A percentile compares a stretch with the other conserved stretches of the same genome.
phyloP scores from a whole-genome alignment of 805 yeast species.

The Pichia scutulata region DNA sequence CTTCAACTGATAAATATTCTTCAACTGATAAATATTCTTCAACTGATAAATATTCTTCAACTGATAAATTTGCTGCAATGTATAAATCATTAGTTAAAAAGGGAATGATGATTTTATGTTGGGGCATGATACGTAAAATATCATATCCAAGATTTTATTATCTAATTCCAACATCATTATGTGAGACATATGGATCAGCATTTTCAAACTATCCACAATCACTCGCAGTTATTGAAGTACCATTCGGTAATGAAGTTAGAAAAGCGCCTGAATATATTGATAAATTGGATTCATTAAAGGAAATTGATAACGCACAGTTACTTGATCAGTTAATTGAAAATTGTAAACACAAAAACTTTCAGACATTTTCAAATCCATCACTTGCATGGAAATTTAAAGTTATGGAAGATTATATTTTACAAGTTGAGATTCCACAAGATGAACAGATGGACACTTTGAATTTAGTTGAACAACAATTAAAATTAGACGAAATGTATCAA shows the following conservation, averaged over 20 bases:
- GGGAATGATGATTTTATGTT: constrained; percentile 55
- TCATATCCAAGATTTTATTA: constrained; percentile 52
- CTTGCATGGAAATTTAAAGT: constrained; percentile 60
- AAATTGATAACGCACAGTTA: constrained; percentile 12
- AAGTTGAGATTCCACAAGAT: constrained; percentile 23
- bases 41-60: constrained; percentile 45
- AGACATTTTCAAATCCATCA: constrained; percentile 44
- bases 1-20: constrained; percentile 52
- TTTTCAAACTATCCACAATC: constrained; percentile 52
- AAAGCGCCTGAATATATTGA: constrained; percentile 40
- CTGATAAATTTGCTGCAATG: constrained; percentile 57
- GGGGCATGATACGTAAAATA: constrained; percentile 54
- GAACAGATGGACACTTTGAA: background rate
- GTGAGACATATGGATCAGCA: constrained; percentile 12
- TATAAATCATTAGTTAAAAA: constrained; percentile 49
- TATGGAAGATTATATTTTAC: constrained; percentile 59
- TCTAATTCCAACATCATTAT: constrained; percentile 43
- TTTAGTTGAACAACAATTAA: constrained; percentile 14
- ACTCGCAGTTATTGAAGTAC: constrained; percentile 57
- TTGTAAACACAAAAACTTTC: constrained; percentile 27
- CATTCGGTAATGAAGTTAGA: constrained; percentile 71
- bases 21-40: constrained; percentile 60
- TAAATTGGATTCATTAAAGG: constrained; percentile 18
- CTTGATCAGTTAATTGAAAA: constrained; percentile 19
- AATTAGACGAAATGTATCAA: constrained; percentile 18